Evolutionary conservation across 345 rosid genomes (phyloP), one percentile per base, ranked within the genome.

Genomic region (Linum trigynum): DNA sequence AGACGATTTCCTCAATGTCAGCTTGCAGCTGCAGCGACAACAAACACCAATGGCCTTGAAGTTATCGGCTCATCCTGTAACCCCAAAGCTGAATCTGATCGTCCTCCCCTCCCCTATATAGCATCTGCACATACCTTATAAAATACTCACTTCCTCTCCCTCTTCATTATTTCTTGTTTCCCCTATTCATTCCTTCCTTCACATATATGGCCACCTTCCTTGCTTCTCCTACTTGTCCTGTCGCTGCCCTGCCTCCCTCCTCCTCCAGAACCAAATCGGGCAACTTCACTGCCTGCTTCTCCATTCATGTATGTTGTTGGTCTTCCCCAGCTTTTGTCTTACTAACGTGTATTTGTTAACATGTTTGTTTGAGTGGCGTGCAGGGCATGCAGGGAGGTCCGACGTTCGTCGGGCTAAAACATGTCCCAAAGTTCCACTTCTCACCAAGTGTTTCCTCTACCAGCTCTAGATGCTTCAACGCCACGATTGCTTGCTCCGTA

Each of bases 401-500:
- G 12, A 15, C 39, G 7, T 71, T 65, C 50, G 57, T 16, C 5
- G 75, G 79, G 69, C 72, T 71, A 12, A 81, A 78, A 69, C 65
- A 62, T 4, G 51, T 55, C 61, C 81, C 81, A 2, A 78, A 57
- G 41, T 35, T 77, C 51, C 73, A 64, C 64, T 55, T 75, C 63
- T 50, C 72, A 1, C 60, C 73, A 38, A 66, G 55, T 41, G 61
- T 71, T 55, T 73, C 66, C 48, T 66, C 72, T 3, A 50, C 77
- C 43, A 57, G 70, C 38, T 70, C 77, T 5, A 72, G 78, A 45
- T 66, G 77, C 76, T 70, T 68, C 68, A 71, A 41, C 60, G 65
- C 77, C 39, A 48, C 72, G 36, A 61, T 82, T 66, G 77, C 85
- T 38, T 80, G 88, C 75, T 82, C 80, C 43, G 91, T 83, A 72